A percentile compares a stretch with the other conserved stretches of the same genome.
Evolutionary conservation across 352 stramenopile genomes (phyloP).

Genomic region (Phytophthora megakarya): DNA sequence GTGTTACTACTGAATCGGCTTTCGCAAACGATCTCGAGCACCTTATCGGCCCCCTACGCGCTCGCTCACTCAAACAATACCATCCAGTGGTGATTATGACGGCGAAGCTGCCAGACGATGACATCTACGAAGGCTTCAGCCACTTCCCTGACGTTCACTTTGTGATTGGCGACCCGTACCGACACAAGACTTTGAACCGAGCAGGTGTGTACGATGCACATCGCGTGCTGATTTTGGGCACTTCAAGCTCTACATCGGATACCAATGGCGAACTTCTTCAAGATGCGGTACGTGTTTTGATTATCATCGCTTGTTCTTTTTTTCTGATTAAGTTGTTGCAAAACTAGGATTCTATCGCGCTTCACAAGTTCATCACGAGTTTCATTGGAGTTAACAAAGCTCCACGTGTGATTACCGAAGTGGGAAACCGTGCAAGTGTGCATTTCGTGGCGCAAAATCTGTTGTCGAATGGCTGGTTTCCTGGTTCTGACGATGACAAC

Average conservation of each 20-base stretch:
- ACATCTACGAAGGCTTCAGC: slow-evolving; percentile 68
- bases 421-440: slow-evolving; percentile 81
- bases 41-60: slow-evolving; percentile 71
- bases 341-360: slow-evolving; percentile 66
- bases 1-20: slow-evolving; percentile 52
- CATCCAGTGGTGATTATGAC: slow-evolving; percentile 76
- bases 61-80: slow-evolving; percentile 69
- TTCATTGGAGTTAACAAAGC: slow-evolving; percentile 64
- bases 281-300: slow-evolving; percentile 53
- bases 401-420: slow-evolving; percentile 76
- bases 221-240: slow-evolving; percentile 77
- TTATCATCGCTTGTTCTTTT: neutral
- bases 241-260: slow-evolving; percentile 56
- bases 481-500: slow-evolving; percentile 29
- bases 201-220: slow-evolving; percentile 67
- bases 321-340: slow-evolving; percentile 11
- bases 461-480: slow-evolving; percentile 71
- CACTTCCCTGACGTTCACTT: slow-evolving; percentile 81
- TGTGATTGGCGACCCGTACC: slow-evolving; percentile 68
- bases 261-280: slow-evolving; percentile 72
- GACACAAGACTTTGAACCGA: slow-evolving; percentile 57
- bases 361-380: slow-evolving; percentile 82
- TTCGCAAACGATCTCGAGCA: slow-evolving; percentile 84
- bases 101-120: slow-evolving; percentile 53
- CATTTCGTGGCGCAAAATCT: slow-evolving; percentile 87